phyloP scores from a whole-genome alignment of 192 early-diverging fungal genomes.

The Backusella macrospora region DNA sequence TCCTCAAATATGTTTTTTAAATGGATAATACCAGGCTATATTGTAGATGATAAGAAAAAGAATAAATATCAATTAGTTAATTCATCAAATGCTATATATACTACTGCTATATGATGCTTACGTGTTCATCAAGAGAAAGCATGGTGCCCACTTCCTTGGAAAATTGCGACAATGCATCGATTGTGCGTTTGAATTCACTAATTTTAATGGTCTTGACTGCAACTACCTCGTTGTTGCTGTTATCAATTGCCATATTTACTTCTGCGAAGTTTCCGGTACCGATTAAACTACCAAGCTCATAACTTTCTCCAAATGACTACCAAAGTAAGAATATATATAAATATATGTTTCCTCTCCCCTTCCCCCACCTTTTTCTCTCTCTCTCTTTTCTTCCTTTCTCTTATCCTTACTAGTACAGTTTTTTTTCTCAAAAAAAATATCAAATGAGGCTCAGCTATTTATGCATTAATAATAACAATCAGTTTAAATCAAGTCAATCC shows the following conservation, averaged over 20 bases:
- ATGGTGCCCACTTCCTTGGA: background rate
- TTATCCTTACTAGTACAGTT: background rate
- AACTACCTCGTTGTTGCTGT: background rate
- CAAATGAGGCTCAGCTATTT: background rate
- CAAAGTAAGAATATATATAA: background rate
- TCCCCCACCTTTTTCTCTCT: too few relatives aligned
- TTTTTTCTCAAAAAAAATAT: background rate
- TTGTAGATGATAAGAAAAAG: too few relatives aligned
- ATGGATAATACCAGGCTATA: slow-evolving; percentile 22
- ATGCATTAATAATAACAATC: too few relatives aligned
- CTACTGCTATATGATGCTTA: background rate
- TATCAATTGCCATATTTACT: background rate
- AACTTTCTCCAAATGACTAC: slow-evolving; percentile 6
- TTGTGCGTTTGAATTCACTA: background rate
- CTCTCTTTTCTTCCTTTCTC: too few relatives aligned
- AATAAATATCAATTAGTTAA: background rate
- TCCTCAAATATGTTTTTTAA: slow-evolving; percentile 24
- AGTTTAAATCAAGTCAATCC: too few relatives aligned
- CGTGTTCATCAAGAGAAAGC: slow-evolving; percentile 22
- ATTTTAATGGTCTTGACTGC: slow-evolving; percentile 19
- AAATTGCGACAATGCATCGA: slow-evolving; percentile 7
- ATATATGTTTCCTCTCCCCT: too few relatives aligned
- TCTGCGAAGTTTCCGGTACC: background rate
- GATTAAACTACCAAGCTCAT: background rate
- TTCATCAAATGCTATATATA: background rate